Evolutionary conservation across 2,329 filamentous ascomycete genomes (phyloP), one percentile per base, ranked within the genome.

Genomic region (Coleophoma cylindrospora): DNA sequence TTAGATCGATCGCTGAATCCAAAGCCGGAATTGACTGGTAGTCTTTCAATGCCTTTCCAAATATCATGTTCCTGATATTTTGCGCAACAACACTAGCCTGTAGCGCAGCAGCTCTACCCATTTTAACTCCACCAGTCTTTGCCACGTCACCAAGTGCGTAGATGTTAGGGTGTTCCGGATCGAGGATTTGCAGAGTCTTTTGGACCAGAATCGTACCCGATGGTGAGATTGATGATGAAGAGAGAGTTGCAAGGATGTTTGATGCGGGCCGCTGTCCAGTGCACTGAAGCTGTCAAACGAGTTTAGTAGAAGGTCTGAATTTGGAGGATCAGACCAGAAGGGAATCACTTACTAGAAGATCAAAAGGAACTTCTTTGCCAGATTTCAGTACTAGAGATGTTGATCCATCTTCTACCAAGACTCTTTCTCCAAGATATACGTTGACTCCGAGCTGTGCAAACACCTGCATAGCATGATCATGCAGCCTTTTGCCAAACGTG

Each of bases 121-220:
- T 74, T 27, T 65, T 69, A 11, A 64, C 62, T 0, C 63, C 63
- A 1, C 66, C 65, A n/a, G 68, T 68, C 11, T 73, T 70, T 12
- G 76, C 71, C 19, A 81, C 72, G 56, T 81, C 77, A 7, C 77
- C 78, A 0, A 74, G 61, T 0, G 76, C 75, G 56, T 76, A 80
- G 13, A 80, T 68, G 34, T 71, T 63, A 1, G 62, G 54, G 43
- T 65, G 62, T 44, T 45, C 14, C 7, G 37, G n/a, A 36, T 48
- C 3, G 3, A 54, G 43, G 7, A 80, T 56, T 49, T 79, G 76
- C 9, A 81, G 62, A 1, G 71, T 76, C 2, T 68, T 63, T 14
- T 66, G 57, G 5, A 79, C 72, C 1, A 64, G 61, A 43, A 76
- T 69, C 21, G 49, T 40, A 4, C 51, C 51, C n/a, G 40, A 61